Evolutionary conservation across 2,329 filamentous ascomycete genomes (phyloP).

Genomic region (Daldinia eschscholtzii): DNA sequence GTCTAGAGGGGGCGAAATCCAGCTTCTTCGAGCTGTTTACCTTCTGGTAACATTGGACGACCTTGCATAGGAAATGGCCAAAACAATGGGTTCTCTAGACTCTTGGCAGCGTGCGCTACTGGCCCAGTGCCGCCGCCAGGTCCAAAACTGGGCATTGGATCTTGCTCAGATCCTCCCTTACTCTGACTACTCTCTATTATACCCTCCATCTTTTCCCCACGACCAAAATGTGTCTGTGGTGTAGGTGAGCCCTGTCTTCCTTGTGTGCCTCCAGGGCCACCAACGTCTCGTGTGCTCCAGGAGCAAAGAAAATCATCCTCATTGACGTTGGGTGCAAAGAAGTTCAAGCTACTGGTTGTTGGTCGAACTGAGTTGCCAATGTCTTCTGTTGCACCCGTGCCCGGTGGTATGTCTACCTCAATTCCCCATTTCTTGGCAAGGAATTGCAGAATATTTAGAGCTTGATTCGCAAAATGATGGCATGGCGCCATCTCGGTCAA

Average conservation of each 20-base stretch:
- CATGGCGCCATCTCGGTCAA: conserved; percentile 72
- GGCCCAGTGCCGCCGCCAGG: conserved; percentile 35
- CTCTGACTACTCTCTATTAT: conserved; percentile 29
- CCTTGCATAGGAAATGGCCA: conserved; percentile 74
- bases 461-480: conserved; percentile 71
- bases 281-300: conserved; percentile 55
- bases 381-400: conserved; percentile 53
- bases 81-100: conserved; percentile 67
- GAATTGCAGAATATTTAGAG: conserved; percentile 70
- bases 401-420: conserved; percentile 60
- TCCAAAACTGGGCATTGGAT: conserved; percentile 21
- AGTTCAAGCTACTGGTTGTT: conserved; percentile 66
- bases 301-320: conserved; percentile 63
- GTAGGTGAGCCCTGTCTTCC: conserved; percentile 25
- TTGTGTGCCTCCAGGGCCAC: conserved; percentile 21
- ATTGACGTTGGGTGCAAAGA: conserved; percentile 65
- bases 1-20: conserved; percentile 62
- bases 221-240: conserved; percentile 27
- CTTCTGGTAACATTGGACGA: conserved; percentile 64
- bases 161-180: conserved; percentile 32
- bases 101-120: conserved; percentile 50
- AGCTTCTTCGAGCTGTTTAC: conserved; percentile 62
- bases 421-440: conserved; percentile 71
- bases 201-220: conserved; percentile 46
- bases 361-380: conserved; percentile 59